Evolutionary conservation across 2,329 filamentous ascomycete species (phyloP), one percentile per base, ranked within the genome.

Genomic region (Colletotrichum nymphaeae): DNA sequence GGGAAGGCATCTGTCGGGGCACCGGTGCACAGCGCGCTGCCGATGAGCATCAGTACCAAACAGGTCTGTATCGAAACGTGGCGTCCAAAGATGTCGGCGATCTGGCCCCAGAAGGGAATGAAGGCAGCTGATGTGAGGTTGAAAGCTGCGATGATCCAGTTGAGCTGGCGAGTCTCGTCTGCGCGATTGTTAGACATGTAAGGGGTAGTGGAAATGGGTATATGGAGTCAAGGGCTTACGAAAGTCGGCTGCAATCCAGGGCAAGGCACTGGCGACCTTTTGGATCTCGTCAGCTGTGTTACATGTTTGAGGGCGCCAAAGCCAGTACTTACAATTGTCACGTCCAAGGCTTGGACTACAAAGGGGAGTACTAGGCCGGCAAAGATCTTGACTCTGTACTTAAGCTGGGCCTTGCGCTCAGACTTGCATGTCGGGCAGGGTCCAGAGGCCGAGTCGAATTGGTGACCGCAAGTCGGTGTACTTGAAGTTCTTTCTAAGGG

Each of bases 141-240:
- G 80, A 93, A 94, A 7, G 91, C 86, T 0, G 92, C 91, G 22
- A 93, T 88, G 77, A 94, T 92, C 91, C 91, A 93, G 77, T 92
- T 93, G 2, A 92, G 84, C 76, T 92, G 88, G 22, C 88, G 85
- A 5, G 90, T 78, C 77, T 90, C 79, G 73, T 86, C 87, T 72
- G 42, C 16, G 12, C 0, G 14, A 88, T 24, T 56, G 62, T 74
- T 63, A 71, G 14, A 52, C 6, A 22, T 6, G 11, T 1, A 4
- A 24, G 14, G 1, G 69, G 19, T 16, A 9, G 19, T 16, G 5
- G 14, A 2, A 4, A 28, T 12, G 16, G 42, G 4, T 4, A 28
- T 19, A 42, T 35, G 37, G 11, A 24, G 35, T 32, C 49, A 19
- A 24, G n/a, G 11, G 80, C 69, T 22, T 35, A 72, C 72, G 49